These are phyloP conservation scores for Amphichorda felina DNA, from an alignment of 2,329 filamentous ascomycete species.

Conservation along the genomic window DNA sequence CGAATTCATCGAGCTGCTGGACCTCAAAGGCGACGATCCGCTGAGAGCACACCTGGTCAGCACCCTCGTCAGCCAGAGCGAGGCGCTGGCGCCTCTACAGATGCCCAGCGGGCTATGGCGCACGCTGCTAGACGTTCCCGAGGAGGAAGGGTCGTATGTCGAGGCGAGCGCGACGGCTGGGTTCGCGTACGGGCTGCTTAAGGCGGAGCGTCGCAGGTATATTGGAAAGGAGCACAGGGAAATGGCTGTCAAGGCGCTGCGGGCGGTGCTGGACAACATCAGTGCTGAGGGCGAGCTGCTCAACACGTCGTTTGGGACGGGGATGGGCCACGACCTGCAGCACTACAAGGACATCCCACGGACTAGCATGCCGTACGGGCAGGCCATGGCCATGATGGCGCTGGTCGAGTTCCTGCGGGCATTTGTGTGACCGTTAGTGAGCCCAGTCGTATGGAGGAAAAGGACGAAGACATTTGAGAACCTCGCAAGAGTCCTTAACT, in stretches of 20 bases:
- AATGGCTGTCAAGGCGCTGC: constrained; percentile 52
- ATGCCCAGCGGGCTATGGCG: constrained; percentile 55
- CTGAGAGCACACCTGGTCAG: constrained; percentile 46
- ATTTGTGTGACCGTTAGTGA: constrained; percentile 1
- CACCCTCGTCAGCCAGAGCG: constrained; percentile 57
- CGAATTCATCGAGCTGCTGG: constrained; percentile 65
- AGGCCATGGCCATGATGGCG: constrained; percentile 77
- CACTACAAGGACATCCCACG: constrained; percentile 67
- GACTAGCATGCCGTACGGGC: constrained; percentile 76
- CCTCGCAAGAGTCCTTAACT: too few relatives aligned
- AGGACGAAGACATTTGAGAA: too few relatives aligned
- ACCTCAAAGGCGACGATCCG: constrained; percentile 50
- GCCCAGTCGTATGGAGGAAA: neutral
- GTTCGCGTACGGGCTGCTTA: constrained; percentile 71
- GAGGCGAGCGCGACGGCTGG: constrained; percentile 72
- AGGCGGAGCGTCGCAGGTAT: constrained; percentile 59
- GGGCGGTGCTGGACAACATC: constrained; percentile 55
- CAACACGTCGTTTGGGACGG: constrained; percentile 69
- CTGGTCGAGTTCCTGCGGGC: constrained; percentile 49
- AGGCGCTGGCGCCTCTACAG: constrained; percentile 51
- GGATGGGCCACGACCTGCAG: constrained; percentile 61
- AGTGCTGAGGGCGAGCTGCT: constrained; percentile 56
- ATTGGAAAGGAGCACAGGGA: constrained; percentile 45
- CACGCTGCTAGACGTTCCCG: constrained; percentile 58
- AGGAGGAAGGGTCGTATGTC: constrained; percentile 57